phyloP scores from a whole-genome alignment of 139 green algal genomes.

The Marvania coccoides region DNA sequence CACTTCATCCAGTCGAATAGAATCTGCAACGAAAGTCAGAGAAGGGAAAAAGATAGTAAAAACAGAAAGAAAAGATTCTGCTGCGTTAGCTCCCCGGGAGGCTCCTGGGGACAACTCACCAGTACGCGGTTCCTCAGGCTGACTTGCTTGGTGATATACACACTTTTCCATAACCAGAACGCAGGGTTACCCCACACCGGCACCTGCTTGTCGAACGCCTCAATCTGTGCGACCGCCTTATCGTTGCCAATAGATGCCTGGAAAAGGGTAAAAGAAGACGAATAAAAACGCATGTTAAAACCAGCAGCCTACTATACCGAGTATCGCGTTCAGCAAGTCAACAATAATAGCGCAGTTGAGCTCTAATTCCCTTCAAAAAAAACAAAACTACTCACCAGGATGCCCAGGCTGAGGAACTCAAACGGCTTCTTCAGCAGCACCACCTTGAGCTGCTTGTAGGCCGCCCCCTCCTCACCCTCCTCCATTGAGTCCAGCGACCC shows the following conservation, averaged over 20 bases:
- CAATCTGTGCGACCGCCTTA: constrained; percentile 35
- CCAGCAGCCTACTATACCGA: too few species aligned
- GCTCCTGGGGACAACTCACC: too few species aligned
- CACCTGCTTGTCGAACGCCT: constrained; percentile 9
- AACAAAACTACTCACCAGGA: too few species aligned
- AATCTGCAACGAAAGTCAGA: too few species aligned
- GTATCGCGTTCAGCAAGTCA: too few species aligned
- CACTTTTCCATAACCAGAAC: constrained; percentile 41
- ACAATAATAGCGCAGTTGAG: too few species aligned
- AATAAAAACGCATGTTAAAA: too few species aligned
- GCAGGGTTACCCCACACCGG: background rate
- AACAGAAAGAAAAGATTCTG: too few species aligned
- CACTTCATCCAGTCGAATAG: constrained; percentile 63
- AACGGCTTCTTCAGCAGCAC: constrained; percentile 39
- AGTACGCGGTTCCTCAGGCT: constrained; percentile 66
- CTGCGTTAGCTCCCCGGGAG: too few species aligned
- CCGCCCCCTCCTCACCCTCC: background rate
- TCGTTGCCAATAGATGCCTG: constrained; percentile 52
- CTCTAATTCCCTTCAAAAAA: too few species aligned
- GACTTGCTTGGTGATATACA: constrained; percentile 78
- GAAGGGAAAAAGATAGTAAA: too few species aligned
- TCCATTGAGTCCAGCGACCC: constrained; percentile 1
- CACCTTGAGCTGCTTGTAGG: background rate
- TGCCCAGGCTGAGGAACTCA: constrained; percentile 51
- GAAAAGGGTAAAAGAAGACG: too few species aligned